phyloP scores from a whole-genome alignment of 1,139 yeast species.

The Blastobotrys apis region DNA sequence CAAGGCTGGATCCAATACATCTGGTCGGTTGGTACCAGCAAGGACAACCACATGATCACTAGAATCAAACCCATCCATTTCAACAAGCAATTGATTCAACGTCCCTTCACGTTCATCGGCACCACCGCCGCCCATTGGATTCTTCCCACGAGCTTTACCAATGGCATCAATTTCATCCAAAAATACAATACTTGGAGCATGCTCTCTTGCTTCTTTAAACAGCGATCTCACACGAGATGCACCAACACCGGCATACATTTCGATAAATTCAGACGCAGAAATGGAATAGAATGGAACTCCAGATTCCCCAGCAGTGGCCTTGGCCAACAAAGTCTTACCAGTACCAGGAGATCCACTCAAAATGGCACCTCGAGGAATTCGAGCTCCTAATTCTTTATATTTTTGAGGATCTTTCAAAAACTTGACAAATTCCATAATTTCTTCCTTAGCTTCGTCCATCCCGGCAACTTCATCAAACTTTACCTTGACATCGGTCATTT shows the following conservation, averaged over 20 bases:
- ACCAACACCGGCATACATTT: conserved; percentile 99
- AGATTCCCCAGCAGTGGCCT: conserved; percentile 98
- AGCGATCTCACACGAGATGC: conserved; percentile 95
- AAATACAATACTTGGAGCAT: conserved; percentile 89
- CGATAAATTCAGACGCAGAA: conserved; percentile 97
- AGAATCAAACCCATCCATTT: conserved; percentile 94
- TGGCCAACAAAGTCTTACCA: conserved; percentile 95
- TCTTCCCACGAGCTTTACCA: conserved; percentile 88
- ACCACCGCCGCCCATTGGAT: conserved; percentile 76
- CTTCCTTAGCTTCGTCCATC: conserved; percentile 95
- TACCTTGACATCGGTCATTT: conserved; percentile 84
- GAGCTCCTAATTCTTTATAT: conserved; percentile 89
- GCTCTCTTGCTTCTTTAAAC: conserved; percentile 85
- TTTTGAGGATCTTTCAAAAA: conserved; percentile 85
- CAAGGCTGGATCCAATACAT: conserved; percentile 85
- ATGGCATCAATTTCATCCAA: conserved; percentile 98
- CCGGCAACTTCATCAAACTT: conserved; percentile 96
- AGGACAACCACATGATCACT: conserved; percentile 91
- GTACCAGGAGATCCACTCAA: conserved; percentile 99
- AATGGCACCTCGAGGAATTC: conserved; percentile 96
- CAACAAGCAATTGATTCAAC: conserved; percentile 87
- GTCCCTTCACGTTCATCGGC: conserved; percentile 97
- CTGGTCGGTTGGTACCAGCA: conserved; percentile 96
- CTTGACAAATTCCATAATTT: conserved; percentile 94
- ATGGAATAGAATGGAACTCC: conserved; percentile 94